Base-by-base conservation (phyloP, 768 basidiomycete species). In the Melanogaster broomeanus region DNA sequence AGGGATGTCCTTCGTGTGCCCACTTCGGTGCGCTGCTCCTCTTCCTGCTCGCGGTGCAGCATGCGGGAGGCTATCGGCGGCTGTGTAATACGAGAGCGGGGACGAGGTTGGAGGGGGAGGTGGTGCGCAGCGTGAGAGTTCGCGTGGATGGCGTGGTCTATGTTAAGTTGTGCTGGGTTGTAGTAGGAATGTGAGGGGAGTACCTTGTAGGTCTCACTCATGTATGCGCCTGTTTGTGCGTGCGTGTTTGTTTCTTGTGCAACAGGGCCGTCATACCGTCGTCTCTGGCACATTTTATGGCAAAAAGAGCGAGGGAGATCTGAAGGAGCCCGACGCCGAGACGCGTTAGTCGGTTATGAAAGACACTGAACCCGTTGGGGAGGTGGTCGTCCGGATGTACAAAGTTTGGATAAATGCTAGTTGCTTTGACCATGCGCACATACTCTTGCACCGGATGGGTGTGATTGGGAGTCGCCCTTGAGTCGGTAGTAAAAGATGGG, bases 241-340 rank as follows among this genome's bases (percentile, higher is more conserved):
- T 41, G 41, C 41, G 40, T 44, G 30, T 35, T 4, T 57, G 94
- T n/a, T n/a, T n/a, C n/a, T n/a, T n/a, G n/a, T n/a, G n/a, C n/a
- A n/a, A n/a, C n/a, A n/a, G n/a, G n/a, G n/a, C n/a, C n/a, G n/a
- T n/a, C 94, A 89, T 16, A 83, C 88, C 2, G 67, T 78, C 22
- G 84, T 98, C 21, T 66, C 76, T 6, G 96, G 96, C 3, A 80
- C 71, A 16, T 95, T 98, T 76, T 79, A 82, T 60, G 91, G 90
- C 62, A 78, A 77, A 56, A 98, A 98, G 75, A 90, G 83, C 62
- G 72, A 77, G 31, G 74, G 70, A 4, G 98, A 98, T 67, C 85
- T 89, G 35, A 78, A 96, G 42, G 95, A 97, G 65, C 72, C 98
- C 41, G 88, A 95, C 54, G 83, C 97, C 13, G 94, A 96, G 73